These are phyloP conservation scores for Pilatotrama ljubarskyi DNA, from an alignment of 768 basidiomycete genomes.

Conservation along the genomic window DNA sequence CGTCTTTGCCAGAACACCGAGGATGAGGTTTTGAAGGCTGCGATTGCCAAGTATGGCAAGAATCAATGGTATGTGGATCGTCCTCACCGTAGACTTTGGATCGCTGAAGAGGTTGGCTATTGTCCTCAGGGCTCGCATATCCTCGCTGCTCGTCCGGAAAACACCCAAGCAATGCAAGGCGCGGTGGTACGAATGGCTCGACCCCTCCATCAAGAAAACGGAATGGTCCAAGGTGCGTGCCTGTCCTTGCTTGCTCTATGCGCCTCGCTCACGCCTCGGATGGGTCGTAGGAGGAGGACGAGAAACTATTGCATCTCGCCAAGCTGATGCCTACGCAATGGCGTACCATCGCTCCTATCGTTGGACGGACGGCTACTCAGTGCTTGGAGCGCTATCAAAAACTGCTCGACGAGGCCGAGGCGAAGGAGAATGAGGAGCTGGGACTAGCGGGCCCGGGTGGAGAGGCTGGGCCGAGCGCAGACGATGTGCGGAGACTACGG, in stretches of 20 bases:
- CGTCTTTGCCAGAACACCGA: slow-evolving; percentile 71
- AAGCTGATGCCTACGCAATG: slow-evolving; percentile 99
- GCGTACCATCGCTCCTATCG: slow-evolving; percentile 98
- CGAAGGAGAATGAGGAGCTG: slow-evolving; percentile 93
- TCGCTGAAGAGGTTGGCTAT: not conserved
- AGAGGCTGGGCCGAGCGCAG: slow-evolving; percentile 86
- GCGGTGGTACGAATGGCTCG: slow-evolving; percentile 99
- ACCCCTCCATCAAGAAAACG: slow-evolving; percentile 99
- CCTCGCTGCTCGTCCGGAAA: slow-evolving; percentile 94
- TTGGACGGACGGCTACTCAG: slow-evolving; percentile 96
- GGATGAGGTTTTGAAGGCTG: slow-evolving; percentile 98
- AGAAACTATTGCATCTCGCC: slow-evolving; percentile 95
- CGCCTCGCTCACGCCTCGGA: not conserved
- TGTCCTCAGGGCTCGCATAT: slow-evolving; percentile 87
- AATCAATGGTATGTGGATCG: slow-evolving; percentile 73
- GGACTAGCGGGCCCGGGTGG: slow-evolving; percentile 81
- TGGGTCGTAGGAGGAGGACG: slow-evolving; percentile 81
- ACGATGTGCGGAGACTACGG: slow-evolving; percentile 83
- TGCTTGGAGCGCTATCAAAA: slow-evolving; percentile 99
- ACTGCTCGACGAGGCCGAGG: slow-evolving; percentile 94
- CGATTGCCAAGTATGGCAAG: slow-evolving; percentile 96
- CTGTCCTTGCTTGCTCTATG: not conserved
- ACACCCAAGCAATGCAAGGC: slow-evolving; percentile 99
- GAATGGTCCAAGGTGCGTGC: slow-evolving; percentile 93
- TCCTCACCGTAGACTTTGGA: not conserved